A percentile compares a stretch with the other conserved stretches of the same genome.
Conservation (phyloP, 2,329 filamentous ascomycete species). For the Fusarium guadeloupense region DNA sequence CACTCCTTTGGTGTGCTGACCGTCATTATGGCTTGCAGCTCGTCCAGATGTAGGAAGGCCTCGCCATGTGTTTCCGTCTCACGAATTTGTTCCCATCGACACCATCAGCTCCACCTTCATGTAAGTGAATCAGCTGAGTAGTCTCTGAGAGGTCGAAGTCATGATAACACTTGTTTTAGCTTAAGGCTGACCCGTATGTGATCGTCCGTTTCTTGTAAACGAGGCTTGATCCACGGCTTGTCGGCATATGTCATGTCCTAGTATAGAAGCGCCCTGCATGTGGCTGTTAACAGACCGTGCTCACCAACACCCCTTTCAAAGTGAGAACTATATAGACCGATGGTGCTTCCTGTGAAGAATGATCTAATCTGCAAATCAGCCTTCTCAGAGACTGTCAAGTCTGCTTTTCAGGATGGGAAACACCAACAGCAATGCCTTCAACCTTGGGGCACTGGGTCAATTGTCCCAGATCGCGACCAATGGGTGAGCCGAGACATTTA, state of each 20-base stretch:
- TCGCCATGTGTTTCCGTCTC: constrained; percentile 25
- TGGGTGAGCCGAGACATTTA: constrained; percentile 20
- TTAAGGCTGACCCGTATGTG: constrained; percentile 1
- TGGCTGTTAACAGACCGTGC: constrained; percentile 12
- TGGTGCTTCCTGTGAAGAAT: constrained; percentile 4
- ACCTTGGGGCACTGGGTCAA: constrained; percentile 25
- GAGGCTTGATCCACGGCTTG: constrained; percentile 23
- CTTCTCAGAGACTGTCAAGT: not conserved
- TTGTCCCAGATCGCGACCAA: constrained; percentile 37
- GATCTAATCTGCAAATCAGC: not conserved
- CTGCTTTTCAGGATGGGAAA: constrained; percentile 35
- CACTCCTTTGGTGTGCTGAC: constrained; percentile 20
- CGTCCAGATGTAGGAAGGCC: constrained; percentile 20
- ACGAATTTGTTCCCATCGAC: constrained; percentile 3
- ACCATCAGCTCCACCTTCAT: constrained; percentile 12
- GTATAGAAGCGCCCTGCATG: constrained; percentile 1
- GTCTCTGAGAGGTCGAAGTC: not conserved
- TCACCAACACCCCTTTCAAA: not conserved
- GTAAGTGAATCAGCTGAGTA: constrained; percentile 6
- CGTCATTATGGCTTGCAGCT: constrained; percentile 29
- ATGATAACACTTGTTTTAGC: constrained; percentile 4
- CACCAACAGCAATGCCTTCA: constrained; percentile 25
- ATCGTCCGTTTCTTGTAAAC: constrained; percentile 10
- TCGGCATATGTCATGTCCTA: constrained; percentile 21
- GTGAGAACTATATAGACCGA: constrained; percentile 30